Evolutionary conservation across 306 rosid genomes (phyloP).

Genomic region (Vigna reflexopilosa): DNA sequence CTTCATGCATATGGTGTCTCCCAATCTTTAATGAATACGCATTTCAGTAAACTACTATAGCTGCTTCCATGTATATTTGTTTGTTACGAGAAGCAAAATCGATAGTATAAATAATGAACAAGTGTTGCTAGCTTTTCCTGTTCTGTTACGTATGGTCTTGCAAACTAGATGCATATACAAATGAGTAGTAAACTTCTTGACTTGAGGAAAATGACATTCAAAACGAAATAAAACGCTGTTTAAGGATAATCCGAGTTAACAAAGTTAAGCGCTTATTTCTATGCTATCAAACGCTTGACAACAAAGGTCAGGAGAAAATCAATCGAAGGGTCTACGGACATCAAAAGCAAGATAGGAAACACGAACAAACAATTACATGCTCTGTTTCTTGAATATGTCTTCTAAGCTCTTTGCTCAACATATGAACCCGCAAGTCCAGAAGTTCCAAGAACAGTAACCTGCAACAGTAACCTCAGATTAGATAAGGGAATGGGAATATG

Average conservation of each 20-base stretch:
- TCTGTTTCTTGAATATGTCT: slow-evolving; percentile 39
- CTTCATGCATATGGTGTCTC: neutral
- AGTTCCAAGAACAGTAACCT: slow-evolving; percentile 95
- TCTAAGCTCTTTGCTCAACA: slow-evolving; percentile 87
- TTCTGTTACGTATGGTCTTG: neutral
- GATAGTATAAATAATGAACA: neutral
- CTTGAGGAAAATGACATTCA: slow-evolving; percentile 20
- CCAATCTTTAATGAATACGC: neutral
- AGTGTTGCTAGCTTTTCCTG: neutral
- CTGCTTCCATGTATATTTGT: neutral
- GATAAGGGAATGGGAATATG: slow-evolving; percentile 28
- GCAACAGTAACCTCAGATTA: slow-evolving; percentile 45
- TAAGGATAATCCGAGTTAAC: slow-evolving; percentile 28
- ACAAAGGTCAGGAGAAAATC: slow-evolving; percentile 45
- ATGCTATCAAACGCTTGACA: slow-evolving; percentile 46
- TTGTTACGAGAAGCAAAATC: neutral
- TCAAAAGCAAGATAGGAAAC: slow-evolving; percentile 45
- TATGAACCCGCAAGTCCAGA: slow-evolving; percentile 97
- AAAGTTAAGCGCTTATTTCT: slow-evolving; percentile 64
- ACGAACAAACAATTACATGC: slow-evolving; percentile 47
- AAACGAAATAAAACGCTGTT: slow-evolving; percentile 22
- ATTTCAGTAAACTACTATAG: neutral
- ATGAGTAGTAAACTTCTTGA: slow-evolving; percentile 18
- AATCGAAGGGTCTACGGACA: slow-evolving; percentile 45
- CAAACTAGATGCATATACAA: slow-evolving; percentile 24